Conservation (phyloP, 2,329 filamentous ascomycete species). For the Trichoderma cornu-damae region DNA sequence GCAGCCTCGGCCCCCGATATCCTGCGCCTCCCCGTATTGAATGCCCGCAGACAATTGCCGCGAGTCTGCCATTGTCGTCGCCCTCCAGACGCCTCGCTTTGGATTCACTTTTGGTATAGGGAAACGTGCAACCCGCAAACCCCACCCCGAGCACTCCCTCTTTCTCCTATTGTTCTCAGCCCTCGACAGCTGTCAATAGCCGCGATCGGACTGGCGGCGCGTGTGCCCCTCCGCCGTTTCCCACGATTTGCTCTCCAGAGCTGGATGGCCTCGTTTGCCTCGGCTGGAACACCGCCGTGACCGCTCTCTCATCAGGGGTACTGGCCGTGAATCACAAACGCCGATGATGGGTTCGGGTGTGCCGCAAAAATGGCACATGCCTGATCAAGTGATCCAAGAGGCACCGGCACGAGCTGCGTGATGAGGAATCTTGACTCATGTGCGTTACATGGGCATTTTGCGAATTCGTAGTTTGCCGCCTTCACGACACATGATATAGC, state of each 20-base stretch:
- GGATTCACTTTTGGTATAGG: neutral
- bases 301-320: neutral
- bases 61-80: neutral
- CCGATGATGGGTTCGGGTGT: neutral
- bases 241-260: too few relatives aligned
- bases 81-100: neutral
- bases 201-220: too few relatives aligned
- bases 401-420: neutral
- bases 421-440: neutral
- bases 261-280: neutral
- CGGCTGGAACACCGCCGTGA: too few relatives aligned
- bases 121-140: neutral
- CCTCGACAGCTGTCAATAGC: neutral
- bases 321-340: neutral
- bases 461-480: too few relatives aligned
- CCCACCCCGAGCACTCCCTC: neutral
- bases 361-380: neutral
- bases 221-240: neutral
- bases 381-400: neutral
- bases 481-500: too few relatives aligned
- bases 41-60: neutral
- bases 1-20: neutral
- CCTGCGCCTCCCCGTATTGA: neutral
- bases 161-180: neutral
- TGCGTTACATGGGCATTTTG: too few relatives aligned